These are phyloP conservation scores for Didymella sp. DNA, from an alignment of 2,329 filamentous ascomycete species.

Conservation along the genomic window DNA sequence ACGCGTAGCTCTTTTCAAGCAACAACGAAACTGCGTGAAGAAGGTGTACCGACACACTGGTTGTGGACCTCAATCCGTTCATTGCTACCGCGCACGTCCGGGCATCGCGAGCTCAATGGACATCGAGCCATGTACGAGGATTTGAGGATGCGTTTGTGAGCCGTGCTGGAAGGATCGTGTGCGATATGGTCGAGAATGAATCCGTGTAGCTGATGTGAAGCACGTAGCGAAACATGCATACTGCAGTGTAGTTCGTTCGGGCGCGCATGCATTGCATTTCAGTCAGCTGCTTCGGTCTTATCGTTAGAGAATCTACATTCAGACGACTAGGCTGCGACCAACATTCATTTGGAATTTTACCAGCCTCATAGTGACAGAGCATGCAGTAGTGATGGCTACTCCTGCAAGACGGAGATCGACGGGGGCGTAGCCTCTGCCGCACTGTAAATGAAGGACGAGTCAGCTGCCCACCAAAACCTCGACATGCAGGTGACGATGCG, in stretches of 20 bases:
- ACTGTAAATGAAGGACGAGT: background rate
- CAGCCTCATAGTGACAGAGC: background rate
- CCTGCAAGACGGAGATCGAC: slow-evolving; percentile 1
- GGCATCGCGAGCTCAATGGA: slow-evolving; percentile 2
- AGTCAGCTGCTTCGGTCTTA: slow-evolving; percentile 23
- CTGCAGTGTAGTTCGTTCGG: slow-evolving; percentile 2
- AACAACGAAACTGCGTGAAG: slow-evolving; percentile 1
- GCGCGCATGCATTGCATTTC: slow-evolving; percentile 24
- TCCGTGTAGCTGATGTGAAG: slow-evolving; percentile 2
- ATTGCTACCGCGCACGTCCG: slow-evolving; percentile 7
- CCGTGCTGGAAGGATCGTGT: slow-evolving; percentile 2
- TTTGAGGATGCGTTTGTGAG: background rate
- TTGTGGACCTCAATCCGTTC: background rate
- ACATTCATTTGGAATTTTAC: background rate
- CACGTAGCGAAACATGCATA: background rate
- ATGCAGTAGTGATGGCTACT: background rate
- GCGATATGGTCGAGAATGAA: background rate
- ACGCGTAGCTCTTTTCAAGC: background rate
- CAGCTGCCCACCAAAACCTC: background rate
- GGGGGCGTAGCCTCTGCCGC: slow-evolving; percentile 4
- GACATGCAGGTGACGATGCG: slow-evolving; percentile 9
- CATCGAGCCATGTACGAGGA: background rate
- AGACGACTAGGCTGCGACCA: background rate
- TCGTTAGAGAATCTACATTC: background rate
- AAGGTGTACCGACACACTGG: slow-evolving; percentile 1